A percentile compares a stretch with the other conserved stretches of the same genome.
Evolutionary conservation across 169 alveolate species (phyloP).

Genomic region (Babesia bigemina): DNA sequence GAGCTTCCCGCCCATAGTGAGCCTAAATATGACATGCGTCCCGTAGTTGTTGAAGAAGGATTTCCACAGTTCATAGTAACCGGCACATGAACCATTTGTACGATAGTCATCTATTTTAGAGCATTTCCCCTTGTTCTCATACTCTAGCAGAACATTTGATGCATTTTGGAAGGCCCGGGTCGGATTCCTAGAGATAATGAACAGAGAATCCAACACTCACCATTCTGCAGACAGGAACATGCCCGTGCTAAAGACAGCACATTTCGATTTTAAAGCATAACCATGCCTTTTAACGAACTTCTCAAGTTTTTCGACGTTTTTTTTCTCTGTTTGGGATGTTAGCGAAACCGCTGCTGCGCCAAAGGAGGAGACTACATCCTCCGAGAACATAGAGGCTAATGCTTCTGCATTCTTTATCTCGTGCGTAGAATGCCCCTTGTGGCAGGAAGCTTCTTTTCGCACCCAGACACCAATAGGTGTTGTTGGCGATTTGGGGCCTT

Average conservation of each 20-base stretch:
- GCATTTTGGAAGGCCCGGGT: conserved; percentile 23
- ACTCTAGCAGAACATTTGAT: background rate
- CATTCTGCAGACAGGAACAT: conserved; percentile 58
- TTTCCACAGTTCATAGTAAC: conserved; percentile 17
- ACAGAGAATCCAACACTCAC: background rate
- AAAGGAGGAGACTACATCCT: conserved; percentile 49
- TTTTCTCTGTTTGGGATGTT: background rate
- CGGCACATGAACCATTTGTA: background rate
- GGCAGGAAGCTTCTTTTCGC: conserved; percentile 54
- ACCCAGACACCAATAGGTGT: conserved; percentile 65
- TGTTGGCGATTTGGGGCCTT: background rate
- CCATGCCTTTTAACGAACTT: background rate
- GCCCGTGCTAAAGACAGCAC: conserved; percentile 68
- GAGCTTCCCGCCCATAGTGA: conserved; percentile 43
- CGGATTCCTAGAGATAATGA: conserved; percentile 14
- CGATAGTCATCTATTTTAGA: conserved; percentile 2
- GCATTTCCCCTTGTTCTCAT: conserved; percentile 6
- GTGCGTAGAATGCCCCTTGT: conserved; percentile 31
- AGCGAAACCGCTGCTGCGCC: conserved; percentile 12
- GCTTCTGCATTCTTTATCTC: conserved; percentile 15
- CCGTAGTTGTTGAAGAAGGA: conserved; percentile 41
- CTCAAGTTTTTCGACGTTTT: background rate
- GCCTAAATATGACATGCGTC: conserved; percentile 27
- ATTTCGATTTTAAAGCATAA: conserved; percentile 31
- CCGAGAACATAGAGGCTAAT: conserved; percentile 19